Base-by-base conservation (phyloP, 805 yeast species). In the Metschnikowia picachoensis region DNA sequence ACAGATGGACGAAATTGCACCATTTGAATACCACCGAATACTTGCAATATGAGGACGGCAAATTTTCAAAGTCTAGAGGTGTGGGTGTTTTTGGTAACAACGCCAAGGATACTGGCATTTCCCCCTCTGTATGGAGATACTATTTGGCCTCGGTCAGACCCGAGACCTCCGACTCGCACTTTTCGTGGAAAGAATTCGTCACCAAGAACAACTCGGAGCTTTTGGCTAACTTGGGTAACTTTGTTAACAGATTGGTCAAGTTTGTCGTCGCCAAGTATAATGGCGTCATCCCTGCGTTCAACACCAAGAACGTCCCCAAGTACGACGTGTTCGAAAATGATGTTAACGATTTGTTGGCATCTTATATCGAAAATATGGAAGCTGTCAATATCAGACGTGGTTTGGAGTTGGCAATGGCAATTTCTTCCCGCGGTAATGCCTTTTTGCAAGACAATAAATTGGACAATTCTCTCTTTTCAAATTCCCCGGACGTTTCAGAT, bases 61-160 rank as follows among this genome's bases (percentile, higher is more conserved):
- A 94, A 68, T 94, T 94, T 74, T 92, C 98, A 46, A 94, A 94
- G 72, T 88, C 96, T n/a, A 83, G 99, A 71, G 94, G 94, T 57
- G 79, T 92, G 51, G 99, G 99, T 69, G 99, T 94, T 37, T 94
- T 94, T 62, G 99, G 99, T 63, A 92, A 92, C 72, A 91, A 88
- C 62, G 99, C 98, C 35, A 82, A 89, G 69, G 97, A 87, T 32
- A 87, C 95, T 32, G 97, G 97, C 34, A 68, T 94, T 30, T 74
- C 95, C 3, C 82, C 97, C 37, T 85, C 96, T 37, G 97, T 94
- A 35, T 94, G 99, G 99, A 83, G 99, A 77, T 94, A 92, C 70
- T 94, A 94, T 68, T 77, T 94, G 65, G 85, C 96, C 3, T 79
- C 90, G 37, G 82, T 91, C 30, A 82, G 99, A 67, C 99, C 99